Evolutionary conservation across 345 rosid species (phyloP).

Genomic region (Rhodamnia rubescens): DNA sequence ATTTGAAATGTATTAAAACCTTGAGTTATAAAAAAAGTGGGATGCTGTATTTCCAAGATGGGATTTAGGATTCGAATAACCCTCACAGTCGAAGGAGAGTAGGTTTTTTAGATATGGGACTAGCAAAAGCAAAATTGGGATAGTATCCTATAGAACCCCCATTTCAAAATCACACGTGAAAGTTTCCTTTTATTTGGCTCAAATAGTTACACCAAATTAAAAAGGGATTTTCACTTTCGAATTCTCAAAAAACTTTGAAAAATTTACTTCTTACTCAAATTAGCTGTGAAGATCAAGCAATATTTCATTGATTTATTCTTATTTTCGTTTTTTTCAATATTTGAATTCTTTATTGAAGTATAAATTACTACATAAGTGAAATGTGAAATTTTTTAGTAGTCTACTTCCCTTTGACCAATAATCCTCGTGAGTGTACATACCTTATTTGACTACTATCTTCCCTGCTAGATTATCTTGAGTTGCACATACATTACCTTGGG

Average conservation of each 20-base stretch:
- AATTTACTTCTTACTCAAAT: background rate
- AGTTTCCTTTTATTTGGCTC: background rate
- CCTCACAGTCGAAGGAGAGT: too few species aligned
- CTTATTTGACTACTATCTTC: too few species aligned
- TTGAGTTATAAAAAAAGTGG: too few species aligned
- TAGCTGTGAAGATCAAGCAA: background rate
- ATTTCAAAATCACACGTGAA: background rate
- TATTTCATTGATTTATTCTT: background rate
- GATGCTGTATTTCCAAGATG: too few species aligned
- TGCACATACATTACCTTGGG: too few species aligned
- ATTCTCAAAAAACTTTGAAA: background rate
- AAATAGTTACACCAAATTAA: background rate
- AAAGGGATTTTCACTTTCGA: background rate
- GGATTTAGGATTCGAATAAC: too few species aligned
- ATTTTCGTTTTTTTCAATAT: background rate
- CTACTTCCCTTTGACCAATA: too few species aligned
- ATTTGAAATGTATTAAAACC: background rate
- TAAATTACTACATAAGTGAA: background rate
- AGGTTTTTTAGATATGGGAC: too few species aligned
- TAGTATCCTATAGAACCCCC: background rate
- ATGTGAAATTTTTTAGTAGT: too few species aligned
- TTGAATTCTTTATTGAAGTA: background rate
- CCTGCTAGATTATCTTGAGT: too few species aligned
- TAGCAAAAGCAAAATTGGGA: too few species aligned
- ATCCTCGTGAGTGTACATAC: too few species aligned